Evolutionary conservation across 2,329 filamentous ascomycete genomes (phyloP), one percentile per base, ranked within the genome.

Genomic region (Cytospora piceae): DNA sequence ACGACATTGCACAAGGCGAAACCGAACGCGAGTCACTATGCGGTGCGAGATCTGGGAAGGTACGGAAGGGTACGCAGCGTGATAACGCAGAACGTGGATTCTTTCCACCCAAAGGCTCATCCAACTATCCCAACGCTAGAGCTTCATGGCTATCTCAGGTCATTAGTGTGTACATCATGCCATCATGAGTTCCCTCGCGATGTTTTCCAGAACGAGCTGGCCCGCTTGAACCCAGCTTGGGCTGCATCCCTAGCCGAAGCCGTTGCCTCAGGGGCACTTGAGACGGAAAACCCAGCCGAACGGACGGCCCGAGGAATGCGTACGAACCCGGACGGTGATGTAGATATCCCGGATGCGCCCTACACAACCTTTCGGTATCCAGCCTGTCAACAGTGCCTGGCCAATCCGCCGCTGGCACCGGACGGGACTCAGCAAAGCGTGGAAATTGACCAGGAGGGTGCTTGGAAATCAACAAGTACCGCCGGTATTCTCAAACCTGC

Each of bases 51-150:
- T 69, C 80, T 98, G 42, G 91, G 87, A 3, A 77, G 84, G 5
- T 80, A 95, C 70, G 94, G 93, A 2, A 78, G 93, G 58, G 81
- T 97, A 52, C 85, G 84, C 65, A 87, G 82, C 61, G 91, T 97
- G 66, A 88, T 99, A 71, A 98, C 95, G 51, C 95, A 99, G 76
- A 98, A 98, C 74, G 95, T 99, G 60, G 95, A 99, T 78, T 97
- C 93, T 2, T 96, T 99, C 75, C 95, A 99, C 77, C 82, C 85
- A 2, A 79, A 80, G 66, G 90, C 93, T 0, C 94, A 97, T 76
- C 92, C 93, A 0, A 74, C 82, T 12, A 78, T 94, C 53, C 84
- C 87, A 7, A 95, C 92, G 12, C 81, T 96, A 55, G 94, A 98
- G 77, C 83, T 99, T 58, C 95, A 99, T 76, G 95, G 95, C 70